Evolutionary conservation across 2,329 filamentous ascomycete genomes (phyloP).

Genomic region (Fusarium phyllophilum): DNA sequence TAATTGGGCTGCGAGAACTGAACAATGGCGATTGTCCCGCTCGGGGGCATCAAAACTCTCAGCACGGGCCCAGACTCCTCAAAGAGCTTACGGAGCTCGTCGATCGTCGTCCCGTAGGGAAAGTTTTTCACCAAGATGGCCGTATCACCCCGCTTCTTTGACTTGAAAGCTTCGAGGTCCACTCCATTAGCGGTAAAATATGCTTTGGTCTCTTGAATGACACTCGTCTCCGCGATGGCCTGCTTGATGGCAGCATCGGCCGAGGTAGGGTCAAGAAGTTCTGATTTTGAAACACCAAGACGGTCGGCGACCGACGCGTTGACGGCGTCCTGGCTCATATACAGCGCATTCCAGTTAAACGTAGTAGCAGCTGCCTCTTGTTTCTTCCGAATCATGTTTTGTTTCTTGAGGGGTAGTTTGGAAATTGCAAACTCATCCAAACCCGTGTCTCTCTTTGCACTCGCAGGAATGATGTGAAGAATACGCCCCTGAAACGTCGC

Average conservation of each 20-base stretch:
- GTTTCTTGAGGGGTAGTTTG: slow-evolving; percentile 93
- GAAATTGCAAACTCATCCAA: slow-evolving; percentile 90
- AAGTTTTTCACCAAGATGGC: slow-evolving; percentile 96
- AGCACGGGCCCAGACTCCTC: slow-evolving; percentile 86
- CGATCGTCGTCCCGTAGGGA: slow-evolving; percentile 80
- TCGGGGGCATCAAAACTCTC: slow-evolving; percentile 89
- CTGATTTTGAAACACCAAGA: slow-evolving; percentile 88
- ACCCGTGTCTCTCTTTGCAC: slow-evolving; percentile 81
- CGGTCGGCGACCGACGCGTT: slow-evolving; percentile 89
- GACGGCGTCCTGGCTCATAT: slow-evolving; percentile 96
- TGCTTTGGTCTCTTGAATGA: slow-evolving; percentile 95
- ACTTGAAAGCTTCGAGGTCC: slow-evolving; percentile 91
- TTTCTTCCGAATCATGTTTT: slow-evolving; percentile 88
- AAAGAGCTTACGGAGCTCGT: slow-evolving; percentile 83
- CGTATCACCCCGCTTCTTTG: slow-evolving; percentile 82
- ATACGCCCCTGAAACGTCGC: slow-evolving; percentile 92
- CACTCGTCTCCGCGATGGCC: slow-evolving; percentile 93
- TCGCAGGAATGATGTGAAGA: slow-evolving; percentile 87
- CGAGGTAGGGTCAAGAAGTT: slow-evolving; percentile 93
- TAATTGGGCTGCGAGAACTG: slow-evolving; percentile 84
- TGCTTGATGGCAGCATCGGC: slow-evolving; percentile 95
- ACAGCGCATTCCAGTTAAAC: slow-evolving; percentile 99
- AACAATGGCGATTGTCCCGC: slow-evolving; percentile 92
- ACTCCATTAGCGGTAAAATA: slow-evolving; percentile 91
- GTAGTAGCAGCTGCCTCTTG: slow-evolving; percentile 78